These are phyloP conservation scores for Wallacemonas sp. DNA, from an alignment of 208 protist genomes.

Conservation along the genomic window DNA sequence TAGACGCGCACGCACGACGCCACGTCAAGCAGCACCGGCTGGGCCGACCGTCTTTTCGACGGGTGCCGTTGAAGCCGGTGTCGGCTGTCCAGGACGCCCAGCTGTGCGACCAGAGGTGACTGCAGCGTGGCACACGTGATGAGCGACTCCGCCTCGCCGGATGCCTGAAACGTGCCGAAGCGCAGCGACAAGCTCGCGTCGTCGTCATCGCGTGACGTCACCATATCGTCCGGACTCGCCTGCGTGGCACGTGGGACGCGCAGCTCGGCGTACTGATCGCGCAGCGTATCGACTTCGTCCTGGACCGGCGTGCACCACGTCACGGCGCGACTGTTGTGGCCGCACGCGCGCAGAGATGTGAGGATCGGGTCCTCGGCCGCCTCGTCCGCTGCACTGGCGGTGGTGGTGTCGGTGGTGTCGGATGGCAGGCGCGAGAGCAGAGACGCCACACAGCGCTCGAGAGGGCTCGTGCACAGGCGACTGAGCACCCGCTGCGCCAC, in stretches of 20 bases:
- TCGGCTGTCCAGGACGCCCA: slow-evolving; percentile 3
- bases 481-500: neutral
- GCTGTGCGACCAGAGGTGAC: slow-evolving; percentile 5
- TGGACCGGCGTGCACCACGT: slow-evolving; percentile 5
- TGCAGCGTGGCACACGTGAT: neutral
- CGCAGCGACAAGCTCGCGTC: neutral
- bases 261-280: slow-evolving; percentile 3
- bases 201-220: neutral
- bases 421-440: slow-evolving; percentile 3
- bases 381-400: neutral
- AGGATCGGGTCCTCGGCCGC: neutral
- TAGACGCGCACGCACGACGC: slow-evolving; percentile 6
- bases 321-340: neutral
- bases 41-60: too few relatives aligned
- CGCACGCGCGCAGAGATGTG: too few relatives aligned
- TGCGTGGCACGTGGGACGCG: neutral
- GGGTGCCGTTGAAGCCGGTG: slow-evolving; percentile 8
- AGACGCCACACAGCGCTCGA: slow-evolving; percentile 4
- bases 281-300: neutral
- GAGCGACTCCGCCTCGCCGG: too few relatives aligned
- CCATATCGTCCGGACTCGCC: neutral
- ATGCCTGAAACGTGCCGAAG: too few relatives aligned
- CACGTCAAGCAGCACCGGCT: neutral
- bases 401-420: neutral
- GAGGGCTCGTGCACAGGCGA: slow-evolving; percentile 3